Conservation (phyloP, 1,284 basidiomycete species). For the Cutaneotrichosporon dermatis region DNA sequence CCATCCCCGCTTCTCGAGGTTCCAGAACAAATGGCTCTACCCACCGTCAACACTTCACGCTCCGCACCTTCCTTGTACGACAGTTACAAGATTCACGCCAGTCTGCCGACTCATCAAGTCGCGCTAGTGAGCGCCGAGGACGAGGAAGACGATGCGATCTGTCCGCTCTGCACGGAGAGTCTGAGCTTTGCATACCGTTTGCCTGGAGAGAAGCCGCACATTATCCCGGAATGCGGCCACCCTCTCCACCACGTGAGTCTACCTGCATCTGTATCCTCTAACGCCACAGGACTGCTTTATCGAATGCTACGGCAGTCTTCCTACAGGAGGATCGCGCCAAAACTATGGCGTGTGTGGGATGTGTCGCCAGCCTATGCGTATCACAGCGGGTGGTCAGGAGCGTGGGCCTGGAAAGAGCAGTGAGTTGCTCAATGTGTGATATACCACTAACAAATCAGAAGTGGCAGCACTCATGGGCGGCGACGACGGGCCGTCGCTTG, state of each 20-base stretch:
- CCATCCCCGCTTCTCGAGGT: constrained; percentile 10
- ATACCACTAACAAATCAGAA: constrained; percentile 57
- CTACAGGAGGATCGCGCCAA: constrained; percentile 60
- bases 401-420: constrained; percentile 78
- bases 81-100: constrained; percentile 13
- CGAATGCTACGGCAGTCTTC: constrained; percentile 88
- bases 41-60: constrained; percentile 12
- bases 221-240: constrained; percentile 96
- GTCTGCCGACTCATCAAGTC: constrained; percentile 34
- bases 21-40: not conserved
- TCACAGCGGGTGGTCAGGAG: constrained; percentile 54
- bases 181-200: constrained; percentile 51
- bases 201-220: constrained; percentile 91
- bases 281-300: constrained; percentile 75
- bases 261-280: not conserved
- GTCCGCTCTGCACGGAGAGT: constrained; percentile 48
- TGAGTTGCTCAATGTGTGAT: constrained; percentile 53
- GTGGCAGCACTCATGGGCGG: constrained; percentile 81
- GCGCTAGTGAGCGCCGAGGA: constrained; percentile 37
- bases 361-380: constrained; percentile 89
- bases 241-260: constrained; percentile 79
- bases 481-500: not conserved
- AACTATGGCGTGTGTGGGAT: constrained; percentile 94
- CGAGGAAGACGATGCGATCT: constrained; percentile 38
- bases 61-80: constrained; percentile 31